Base-by-base conservation (phyloP, 352 stramenopile species). In the Phytophthora fragariaefolia region DNA sequence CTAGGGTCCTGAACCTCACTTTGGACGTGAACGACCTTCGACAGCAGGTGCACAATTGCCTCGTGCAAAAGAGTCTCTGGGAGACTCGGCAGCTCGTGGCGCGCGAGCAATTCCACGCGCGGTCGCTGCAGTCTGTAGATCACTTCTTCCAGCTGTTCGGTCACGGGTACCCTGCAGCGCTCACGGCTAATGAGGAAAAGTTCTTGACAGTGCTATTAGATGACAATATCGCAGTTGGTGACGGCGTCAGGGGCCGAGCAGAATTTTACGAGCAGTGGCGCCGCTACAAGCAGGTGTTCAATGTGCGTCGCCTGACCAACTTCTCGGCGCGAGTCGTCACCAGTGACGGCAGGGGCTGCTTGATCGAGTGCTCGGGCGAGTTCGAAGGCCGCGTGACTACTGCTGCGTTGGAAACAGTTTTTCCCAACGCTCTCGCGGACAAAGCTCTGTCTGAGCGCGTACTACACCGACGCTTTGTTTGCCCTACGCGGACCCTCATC, bases 191-290 rank as follows among this genome's bases (percentile, higher is more conserved):
- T 0, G 63, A 79, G 24, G 13, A 65, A 9, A 63, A 22, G 10
- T 82, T 76, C 57, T 50, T 85, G 24, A 17, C 26, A 0, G 27
- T 45, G 12, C 32, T 67, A 12, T 18, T 82, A 24, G 67, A 71
- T n/a, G 18, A 62, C 12, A 45, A 80, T 17, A 43, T 84, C 24
- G 20, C 22, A 12, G 59, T 82, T 18, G 69, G 59, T 1, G 55
- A 60, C 13, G 40, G 50, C 20, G 36, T 63, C n/a, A 42, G 6
- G 12, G 76, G 73, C 1, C n/a, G 60, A 28, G 42, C 36, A 0
- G 47, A 66, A 5, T 77, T 88, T 26, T 69, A 80, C 18, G 73
- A 83, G 45, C 77, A 85, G 54, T 83, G 79, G 79, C 60, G 50
- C 3, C 64, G 68, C 32, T 85, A 83, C 69, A 85, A 80, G 58